Percentiles rank a stretch among this genome's conserved stretches.
Conservation (phyloP, 208 protist genomes). For the Leishmania tropica region DNA sequence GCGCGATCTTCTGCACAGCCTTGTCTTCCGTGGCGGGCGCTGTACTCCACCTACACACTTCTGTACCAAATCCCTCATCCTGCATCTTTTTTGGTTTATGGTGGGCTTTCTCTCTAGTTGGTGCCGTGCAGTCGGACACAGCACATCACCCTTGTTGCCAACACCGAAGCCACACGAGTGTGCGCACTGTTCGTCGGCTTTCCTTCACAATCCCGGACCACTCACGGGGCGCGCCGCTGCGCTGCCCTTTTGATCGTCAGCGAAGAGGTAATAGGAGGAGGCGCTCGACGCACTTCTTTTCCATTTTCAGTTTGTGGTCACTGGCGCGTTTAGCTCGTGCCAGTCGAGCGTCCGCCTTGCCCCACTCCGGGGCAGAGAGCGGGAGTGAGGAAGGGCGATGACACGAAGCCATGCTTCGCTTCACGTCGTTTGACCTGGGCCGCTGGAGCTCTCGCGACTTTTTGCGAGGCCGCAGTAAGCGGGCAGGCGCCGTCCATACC, state of each 20-base stretch:
- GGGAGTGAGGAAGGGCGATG: neutral
- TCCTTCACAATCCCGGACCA: neutral
- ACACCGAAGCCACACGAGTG: neutral
- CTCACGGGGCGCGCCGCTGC: neutral
- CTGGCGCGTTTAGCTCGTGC: neutral
- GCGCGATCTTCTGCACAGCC: neutral
- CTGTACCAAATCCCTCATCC: neutral
- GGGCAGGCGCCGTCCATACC: conserved; percentile 76
- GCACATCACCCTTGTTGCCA: neutral
- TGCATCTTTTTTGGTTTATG: neutral
- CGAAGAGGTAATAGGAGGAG: neutral
- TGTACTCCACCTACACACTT: neutral
- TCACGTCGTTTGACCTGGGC: conserved; percentile 32
- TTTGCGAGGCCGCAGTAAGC: conserved; percentile 73
- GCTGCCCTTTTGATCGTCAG: neutral
- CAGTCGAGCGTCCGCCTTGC: neutral
- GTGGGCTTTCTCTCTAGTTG: no score
- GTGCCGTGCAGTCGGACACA: neutral
- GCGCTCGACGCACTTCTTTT: neutral
- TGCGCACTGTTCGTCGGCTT: neutral
- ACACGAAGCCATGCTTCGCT: conserved; percentile 30
- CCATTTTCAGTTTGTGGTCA: neutral
- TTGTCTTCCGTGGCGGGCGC: neutral
- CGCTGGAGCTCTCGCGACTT: conserved; percentile 85
- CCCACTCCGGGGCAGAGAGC: neutral